Base-by-base conservation (phyloP, 257 asterid species). In the Fraxinus pennsylvanica region DNA sequence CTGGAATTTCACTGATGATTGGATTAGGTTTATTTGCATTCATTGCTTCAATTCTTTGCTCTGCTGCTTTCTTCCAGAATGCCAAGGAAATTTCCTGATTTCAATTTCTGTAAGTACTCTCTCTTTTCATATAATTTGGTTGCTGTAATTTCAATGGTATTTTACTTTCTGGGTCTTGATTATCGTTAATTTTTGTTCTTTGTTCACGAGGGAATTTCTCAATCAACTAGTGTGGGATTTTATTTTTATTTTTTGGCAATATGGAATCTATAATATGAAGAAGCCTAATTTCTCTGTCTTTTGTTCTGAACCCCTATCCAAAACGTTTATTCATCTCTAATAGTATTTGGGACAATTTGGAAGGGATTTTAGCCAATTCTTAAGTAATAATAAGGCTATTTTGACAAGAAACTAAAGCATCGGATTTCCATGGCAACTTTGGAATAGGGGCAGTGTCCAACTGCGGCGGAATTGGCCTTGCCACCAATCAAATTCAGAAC, bases 41-140 rank as follows among this genome's bases (percentile, higher is more conserved):
- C 82, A 84, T 93, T 77, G 97, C 98, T 80, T 89, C 97, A 3
- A 87, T 96, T 76, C 87, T 96, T 10, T 93, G 97, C 87, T 93
- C 97, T 30, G 96, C 97, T 70, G 99, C 97, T 83, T 96, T 96
- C 82, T 87, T 87, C 75, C 96, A 90, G 75, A 96, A 96, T 72
- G 97, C 90, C 76, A 96, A 93, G 89, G 92, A 92, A 85, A 73
- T 84, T 76, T 87, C 93, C 74, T 89, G 87, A 90, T 82, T 39
- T 81, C 75, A 71, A 32, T 78, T 78, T 45, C 36, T 57, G 82
- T 79, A 68, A 71, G 81, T 76, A 22, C 33, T 67, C 7, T 21
- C 10, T 30, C 32, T 52, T 29, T 27, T 1, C 61, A 35, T 30
- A 63, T 9, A 3, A 12, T 35, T 50, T 43, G 29, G 21, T 76